Evolutionary conservation across 2,329 filamentous ascomycete species (phyloP).

Genomic region (Chrysosphaeria jannelii): DNA sequence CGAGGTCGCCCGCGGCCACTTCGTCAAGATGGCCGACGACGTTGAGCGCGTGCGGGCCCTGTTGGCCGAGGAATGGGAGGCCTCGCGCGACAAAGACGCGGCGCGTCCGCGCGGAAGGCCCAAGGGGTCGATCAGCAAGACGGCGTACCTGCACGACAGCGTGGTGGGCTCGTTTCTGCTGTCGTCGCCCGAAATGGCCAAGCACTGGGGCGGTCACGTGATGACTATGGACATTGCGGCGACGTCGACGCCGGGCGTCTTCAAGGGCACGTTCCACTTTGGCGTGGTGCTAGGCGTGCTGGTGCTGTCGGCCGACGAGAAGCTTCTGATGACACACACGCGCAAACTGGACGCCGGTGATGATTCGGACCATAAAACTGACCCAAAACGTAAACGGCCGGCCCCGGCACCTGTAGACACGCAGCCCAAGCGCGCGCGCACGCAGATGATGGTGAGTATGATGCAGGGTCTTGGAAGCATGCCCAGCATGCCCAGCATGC

Average conservation of each 20-base stretch:
- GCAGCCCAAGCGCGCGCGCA: conserved; percentile 2
- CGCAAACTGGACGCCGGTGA: conserved; percentile 5
- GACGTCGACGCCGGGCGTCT: conserved; percentile 6
- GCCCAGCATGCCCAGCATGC: conserved; percentile 2
- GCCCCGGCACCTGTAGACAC: too few relatives aligned
- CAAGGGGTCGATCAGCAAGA: conserved; percentile 5
- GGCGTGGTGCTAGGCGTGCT: conserved; percentile 8
- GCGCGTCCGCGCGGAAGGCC: conserved; percentile 5
- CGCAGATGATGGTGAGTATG: conserved; percentile 1
- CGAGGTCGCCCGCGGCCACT: conserved; percentile 4
- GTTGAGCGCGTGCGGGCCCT: conserved; percentile 4
- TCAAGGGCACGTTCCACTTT: conserved; percentile 8
- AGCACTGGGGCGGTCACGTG: conserved; percentile 6
- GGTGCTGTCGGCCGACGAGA: conserved; percentile 6
- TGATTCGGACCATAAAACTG: conserved; percentile 3
- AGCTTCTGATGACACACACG: conserved; percentile 6
- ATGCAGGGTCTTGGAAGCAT: conserved; percentile 3
- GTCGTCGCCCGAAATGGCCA: conserved; percentile 6
- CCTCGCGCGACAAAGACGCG: conserved; percentile 3
- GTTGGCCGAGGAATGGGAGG: conserved; percentile 5
- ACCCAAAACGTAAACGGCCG: too few relatives aligned
- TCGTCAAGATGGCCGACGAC: conserved; percentile 4
- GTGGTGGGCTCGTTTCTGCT: conserved; percentile 7
- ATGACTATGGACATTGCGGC: conserved; percentile 6
- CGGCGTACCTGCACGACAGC: conserved; percentile 3